Evolutionary conservation across 1,284 basidiomycete genomes (phyloP).

Genomic region (Malassezia cuniculi): DNA sequence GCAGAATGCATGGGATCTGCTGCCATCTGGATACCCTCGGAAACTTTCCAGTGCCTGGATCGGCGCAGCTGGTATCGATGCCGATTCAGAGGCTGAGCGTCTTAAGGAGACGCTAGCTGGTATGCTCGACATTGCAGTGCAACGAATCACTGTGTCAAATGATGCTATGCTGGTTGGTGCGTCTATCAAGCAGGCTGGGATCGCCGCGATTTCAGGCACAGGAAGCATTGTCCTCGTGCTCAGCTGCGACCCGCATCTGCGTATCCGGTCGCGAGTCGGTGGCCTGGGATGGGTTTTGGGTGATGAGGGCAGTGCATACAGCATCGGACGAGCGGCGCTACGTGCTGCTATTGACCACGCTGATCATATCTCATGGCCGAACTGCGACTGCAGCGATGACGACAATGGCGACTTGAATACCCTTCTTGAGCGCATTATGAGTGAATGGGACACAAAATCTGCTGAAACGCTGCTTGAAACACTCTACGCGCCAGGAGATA

Average conservation of each 20-base stretch:
- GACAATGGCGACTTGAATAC: not conserved
- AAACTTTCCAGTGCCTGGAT: constrained; percentile 14
- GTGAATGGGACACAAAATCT: not conserved
- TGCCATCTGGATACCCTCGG: not conserved
- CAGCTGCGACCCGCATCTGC: constrained; percentile 7
- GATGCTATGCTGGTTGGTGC: constrained; percentile 23
- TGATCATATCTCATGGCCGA: too few species aligned
- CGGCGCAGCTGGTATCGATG: constrained; percentile 25
- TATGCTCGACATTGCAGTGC: constrained; percentile 9
- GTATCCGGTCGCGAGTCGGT: constrained; percentile 12
- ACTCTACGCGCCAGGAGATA: not conserved
- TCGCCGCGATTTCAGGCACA: constrained; percentile 28
- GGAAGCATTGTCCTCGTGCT: constrained; percentile 27
- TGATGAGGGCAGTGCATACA: constrained; percentile 27
- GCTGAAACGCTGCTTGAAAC: not conserved
- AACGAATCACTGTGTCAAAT: constrained; percentile 20
- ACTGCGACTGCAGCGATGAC: too few species aligned
- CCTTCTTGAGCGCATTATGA: not conserved
- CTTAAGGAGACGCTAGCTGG: constrained; percentile 11
- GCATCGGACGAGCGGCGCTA: constrained; percentile 20
- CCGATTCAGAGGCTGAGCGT: constrained; percentile 5
- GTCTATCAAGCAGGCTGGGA: constrained; percentile 14
- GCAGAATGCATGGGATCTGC: constrained; percentile 8
- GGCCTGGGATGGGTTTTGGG: constrained; percentile 30
- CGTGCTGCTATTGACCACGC: constrained; percentile 15